A percentile compares a stretch with the other conserved stretches of the same genome.
Evolutionary conservation across 129 eudicot genomes (phyloP).

Genomic region (Escallonia rubra): DNA sequence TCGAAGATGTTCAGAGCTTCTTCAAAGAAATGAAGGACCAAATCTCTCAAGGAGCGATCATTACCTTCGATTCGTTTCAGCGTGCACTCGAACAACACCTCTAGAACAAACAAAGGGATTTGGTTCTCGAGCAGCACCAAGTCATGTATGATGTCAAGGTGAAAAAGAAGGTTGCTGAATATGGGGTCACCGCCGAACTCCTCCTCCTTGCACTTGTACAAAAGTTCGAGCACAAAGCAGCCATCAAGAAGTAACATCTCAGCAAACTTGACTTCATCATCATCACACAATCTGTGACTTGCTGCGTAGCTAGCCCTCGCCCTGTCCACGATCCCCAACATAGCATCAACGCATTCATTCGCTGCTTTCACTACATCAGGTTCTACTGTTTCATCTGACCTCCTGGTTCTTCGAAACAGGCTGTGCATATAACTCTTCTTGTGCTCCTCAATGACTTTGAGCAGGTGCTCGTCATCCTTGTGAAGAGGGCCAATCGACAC

Average conservation of each 20-base stretch:
- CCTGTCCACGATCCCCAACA: neutral
- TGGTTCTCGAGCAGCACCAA: slow-evolving; percentile 24
- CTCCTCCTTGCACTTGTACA: neutral
- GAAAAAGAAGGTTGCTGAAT: neutral
- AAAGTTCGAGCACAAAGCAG: slow-evolving; percentile 9
- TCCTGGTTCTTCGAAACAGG: slow-evolving; percentile 1
- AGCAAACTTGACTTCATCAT: slow-evolving; percentile 4
- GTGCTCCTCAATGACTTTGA: neutral
- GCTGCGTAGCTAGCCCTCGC: neutral
- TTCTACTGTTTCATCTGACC: neutral
- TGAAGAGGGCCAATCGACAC: slow-evolving; percentile 24
- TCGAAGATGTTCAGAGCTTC: neutral
- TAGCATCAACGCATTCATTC: neutral
- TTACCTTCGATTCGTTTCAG: neutral
- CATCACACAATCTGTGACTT: neutral
- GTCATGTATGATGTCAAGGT: neutral
- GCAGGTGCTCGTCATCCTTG: neutral
- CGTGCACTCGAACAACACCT: slow-evolving; percentile 14
- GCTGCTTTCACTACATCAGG: neutral
- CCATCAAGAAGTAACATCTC: slow-evolving; percentile 23
- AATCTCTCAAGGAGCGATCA: neutral
- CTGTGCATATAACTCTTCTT: slow-evolving; percentile 7
- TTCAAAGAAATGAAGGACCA: neutral
- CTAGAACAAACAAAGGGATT: slow-evolving; percentile 22
- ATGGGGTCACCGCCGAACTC: neutral